phyloP scores from a whole-genome alignment of 2,329 filamentous ascomycete species.

The Claviceps sp. region DNA sequence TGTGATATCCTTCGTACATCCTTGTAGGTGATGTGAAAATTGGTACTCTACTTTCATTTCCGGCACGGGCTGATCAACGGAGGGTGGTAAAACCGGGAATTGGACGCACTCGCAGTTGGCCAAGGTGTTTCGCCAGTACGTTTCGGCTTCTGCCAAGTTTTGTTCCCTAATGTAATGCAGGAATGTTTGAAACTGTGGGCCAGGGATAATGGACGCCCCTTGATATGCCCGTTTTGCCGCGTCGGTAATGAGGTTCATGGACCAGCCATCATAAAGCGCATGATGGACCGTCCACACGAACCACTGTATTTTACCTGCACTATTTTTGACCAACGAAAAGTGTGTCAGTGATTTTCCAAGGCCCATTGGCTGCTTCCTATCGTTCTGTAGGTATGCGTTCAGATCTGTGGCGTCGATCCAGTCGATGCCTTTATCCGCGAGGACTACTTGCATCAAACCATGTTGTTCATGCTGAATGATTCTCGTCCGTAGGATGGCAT shows the following conservation, averaged over 20 bases:
- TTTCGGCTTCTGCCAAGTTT: constrained; percentile 21
- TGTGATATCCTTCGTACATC: constrained; percentile 13
- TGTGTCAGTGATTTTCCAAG: constrained; percentile 27
- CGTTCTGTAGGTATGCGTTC: constrained; percentile 21
- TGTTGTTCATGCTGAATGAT: constrained; percentile 27
- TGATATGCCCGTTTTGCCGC: constrained; percentile 12
- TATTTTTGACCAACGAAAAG: constrained; percentile 23
- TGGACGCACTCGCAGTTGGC: constrained; percentile 23
- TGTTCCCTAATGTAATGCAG: constrained; percentile 28
- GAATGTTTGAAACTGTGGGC: constrained; percentile 25
- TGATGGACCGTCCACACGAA: constrained; percentile 30
- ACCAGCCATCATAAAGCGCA: constrained; percentile 34
- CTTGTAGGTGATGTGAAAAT: not conserved
- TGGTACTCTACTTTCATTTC: constrained; percentile 28
- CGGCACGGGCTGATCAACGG: constrained; percentile 28
- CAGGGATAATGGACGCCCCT: not conserved
- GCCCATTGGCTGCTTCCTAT: constrained; percentile 22
- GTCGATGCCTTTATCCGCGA: constrained; percentile 19
- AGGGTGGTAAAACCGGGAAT: constrained; percentile 29
- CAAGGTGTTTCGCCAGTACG: constrained; percentile 30
- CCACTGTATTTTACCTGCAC: constrained; percentile 21
- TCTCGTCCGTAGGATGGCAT: constrained; percentile 28
- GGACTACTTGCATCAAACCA: constrained; percentile 30
- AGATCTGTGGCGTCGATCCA: constrained; percentile 15
- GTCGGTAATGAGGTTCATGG: constrained; percentile 31